Evolutionary conservation across 1,139 yeast species (phyloP), one percentile per base, ranked within the genome.

Genomic region (Diutina siamensis): DNA sequence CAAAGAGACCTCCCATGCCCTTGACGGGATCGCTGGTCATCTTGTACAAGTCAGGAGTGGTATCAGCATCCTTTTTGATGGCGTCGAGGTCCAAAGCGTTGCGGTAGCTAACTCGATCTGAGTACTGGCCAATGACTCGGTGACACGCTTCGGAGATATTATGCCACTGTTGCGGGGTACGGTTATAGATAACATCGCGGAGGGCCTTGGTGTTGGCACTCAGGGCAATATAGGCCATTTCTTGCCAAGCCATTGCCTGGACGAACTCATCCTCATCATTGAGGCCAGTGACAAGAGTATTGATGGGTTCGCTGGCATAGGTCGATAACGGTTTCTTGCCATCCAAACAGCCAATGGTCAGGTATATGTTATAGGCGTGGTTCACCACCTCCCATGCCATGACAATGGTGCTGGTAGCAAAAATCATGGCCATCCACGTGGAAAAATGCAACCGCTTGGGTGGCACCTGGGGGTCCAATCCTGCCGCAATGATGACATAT

Each of bases 281-380:
- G 51, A 89, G 68, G 0, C 97, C 97, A 3, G 83, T 71, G 10
- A 88, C 62, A 46, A 89, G 66, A 1, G 95, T 82, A 44, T 76
- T 80, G 47, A 85, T 72, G 3, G 89, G 92, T 50, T 84, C 87
- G 0, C 80, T 63, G 17, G 92, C 78, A 45, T 77, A 69, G 5
- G 79, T 68, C 40, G 92, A 80, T 28, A 88, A 71, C 19, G 85
- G 78, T 48, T 77, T 78, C 22, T 81, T 80, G 32, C 86, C 78
- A 55, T 83, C 87, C 45, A 83, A 61, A 52, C 97, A 92, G 0
- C 97, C 96, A 50, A 85, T 73, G 8, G 88, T 74, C 57, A 89
- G 73, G 60, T 86, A 89, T 3, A 87, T 81, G 51, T 77, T 69
- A 57, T 79, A 88, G 2, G 79, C 66, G 48, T 76, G 72, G 59